Conservation (phyloP, 257 asterid species). For the Catharanthus roseus region DNA sequence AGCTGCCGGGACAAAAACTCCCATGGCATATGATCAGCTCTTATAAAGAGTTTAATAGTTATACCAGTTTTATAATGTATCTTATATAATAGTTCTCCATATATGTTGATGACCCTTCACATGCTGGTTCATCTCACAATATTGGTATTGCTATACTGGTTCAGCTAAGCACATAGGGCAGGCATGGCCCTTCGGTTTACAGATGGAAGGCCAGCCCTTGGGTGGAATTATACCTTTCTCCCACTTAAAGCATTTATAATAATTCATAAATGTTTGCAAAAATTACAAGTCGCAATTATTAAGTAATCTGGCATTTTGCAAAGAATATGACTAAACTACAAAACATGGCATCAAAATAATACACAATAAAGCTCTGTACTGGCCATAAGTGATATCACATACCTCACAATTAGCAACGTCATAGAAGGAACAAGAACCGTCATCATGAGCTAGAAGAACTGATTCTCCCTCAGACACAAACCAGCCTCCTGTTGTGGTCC, state of each 20-base stretch:
- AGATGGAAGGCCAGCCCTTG: no score
- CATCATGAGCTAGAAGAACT: conserved; percentile 66
- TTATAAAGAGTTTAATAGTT: not conserved
- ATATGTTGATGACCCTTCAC: not conserved
- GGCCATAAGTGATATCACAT: conserved; percentile 4
- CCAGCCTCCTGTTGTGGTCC: conserved; percentile 84
- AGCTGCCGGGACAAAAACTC: not conserved
- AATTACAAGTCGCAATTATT: not conserved
- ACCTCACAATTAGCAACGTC: conserved; percentile 78
- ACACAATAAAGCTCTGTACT: no score
- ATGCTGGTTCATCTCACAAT: not conserved
- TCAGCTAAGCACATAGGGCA: not conserved
- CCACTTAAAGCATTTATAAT: not conserved
- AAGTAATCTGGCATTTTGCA: not conserved
- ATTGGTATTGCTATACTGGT: not conserved
- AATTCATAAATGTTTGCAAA: not conserved
- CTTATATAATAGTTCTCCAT: not conserved
- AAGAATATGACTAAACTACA: not conserved
- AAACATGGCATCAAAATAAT: not conserved
- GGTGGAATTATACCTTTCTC: not conserved
- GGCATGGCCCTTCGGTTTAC: not conserved
- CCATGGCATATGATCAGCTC: not conserved
- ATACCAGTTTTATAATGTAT: not conserved
- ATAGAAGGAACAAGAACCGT: conserved; percentile 73
- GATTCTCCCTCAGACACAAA: conserved; percentile 88